These are phyloP conservation scores for Afroboletus lepidellus DNA, from an alignment of 1,284 basidiomycete genomes.

Conservation along the genomic window DNA sequence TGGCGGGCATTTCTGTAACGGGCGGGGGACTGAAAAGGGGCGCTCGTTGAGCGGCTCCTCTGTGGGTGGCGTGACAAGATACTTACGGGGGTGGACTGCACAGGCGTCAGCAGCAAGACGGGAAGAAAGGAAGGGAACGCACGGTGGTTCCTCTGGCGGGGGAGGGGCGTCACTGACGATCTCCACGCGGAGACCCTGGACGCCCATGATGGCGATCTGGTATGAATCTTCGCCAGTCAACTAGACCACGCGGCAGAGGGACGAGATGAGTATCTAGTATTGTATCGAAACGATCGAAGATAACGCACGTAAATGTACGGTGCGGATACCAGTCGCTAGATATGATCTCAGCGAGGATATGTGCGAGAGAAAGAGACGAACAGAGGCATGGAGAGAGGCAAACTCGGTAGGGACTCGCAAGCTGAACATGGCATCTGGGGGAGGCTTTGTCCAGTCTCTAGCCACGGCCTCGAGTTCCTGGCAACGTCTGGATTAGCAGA, in stretches of 20 bases:
- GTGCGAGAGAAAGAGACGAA: conserved; percentile 36
- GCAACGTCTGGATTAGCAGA: neutral
- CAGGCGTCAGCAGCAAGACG: conserved; percentile 13
- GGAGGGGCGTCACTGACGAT: conserved; percentile 79
- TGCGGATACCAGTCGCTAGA: conserved; percentile 69
- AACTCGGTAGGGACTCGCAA: conserved; percentile 79
- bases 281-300: conserved; percentile 11
- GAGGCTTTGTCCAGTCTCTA: conserved; percentile 80
- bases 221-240: conserved; percentile 79
- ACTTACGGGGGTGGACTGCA: conserved; percentile 69
- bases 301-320: conserved; percentile 72
- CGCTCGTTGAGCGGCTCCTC: neutral
- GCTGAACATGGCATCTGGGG: conserved; percentile 68
- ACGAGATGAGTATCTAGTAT: conserved; percentile 18
- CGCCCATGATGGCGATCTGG: conserved; percentile 76
- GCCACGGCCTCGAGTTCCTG: conserved; percentile 76
- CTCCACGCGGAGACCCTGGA: conserved; percentile 76
- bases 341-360: conserved; percentile 16
- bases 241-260: conserved; percentile 39
- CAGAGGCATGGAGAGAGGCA: conserved; percentile 75
- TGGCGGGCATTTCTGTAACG: conserved; percentile 80
- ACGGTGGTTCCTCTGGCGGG: conserved; percentile 77
- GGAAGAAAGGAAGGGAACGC: conserved; percentile 35
- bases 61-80: neutral
- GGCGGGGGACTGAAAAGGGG: conserved; percentile 62